A percentile compares a stretch with the other conserved stretches of the same genome.
Evolutionary conservation across 2,329 filamentous ascomycete species (phyloP).

Genomic region (Torrubiella hemipterigena): DNA sequence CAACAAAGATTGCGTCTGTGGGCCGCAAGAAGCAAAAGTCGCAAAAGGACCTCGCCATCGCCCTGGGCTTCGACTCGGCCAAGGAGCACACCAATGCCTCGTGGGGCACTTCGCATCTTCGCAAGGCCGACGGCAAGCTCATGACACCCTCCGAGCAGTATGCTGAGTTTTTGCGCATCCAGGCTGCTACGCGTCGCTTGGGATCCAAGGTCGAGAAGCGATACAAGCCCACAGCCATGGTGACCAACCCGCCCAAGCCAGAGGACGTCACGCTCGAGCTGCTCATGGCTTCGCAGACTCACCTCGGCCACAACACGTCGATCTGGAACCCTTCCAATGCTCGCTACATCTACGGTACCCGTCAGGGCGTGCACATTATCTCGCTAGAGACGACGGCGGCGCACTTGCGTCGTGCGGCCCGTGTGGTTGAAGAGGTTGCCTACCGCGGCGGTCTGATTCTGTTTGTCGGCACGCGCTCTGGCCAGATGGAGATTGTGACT

Average conservation of each 20-base stretch:
- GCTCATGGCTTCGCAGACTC: slow-evolving; percentile 74
- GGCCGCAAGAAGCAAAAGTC: slow-evolving; percentile 13
- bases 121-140: slow-evolving; percentile 21
- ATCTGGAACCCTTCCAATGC: slow-evolving; percentile 93
- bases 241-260: slow-evolving; percentile 61
- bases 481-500: slow-evolving; percentile 71
- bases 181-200: slow-evolving; percentile 30
- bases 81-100: slow-evolving; percentile 18
- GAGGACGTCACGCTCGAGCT: slow-evolving; percentile 82
- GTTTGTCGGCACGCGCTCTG: slow-evolving; percentile 77
- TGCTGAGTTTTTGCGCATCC: slow-evolving; percentile 22
- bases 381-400: slow-evolving; percentile 79
- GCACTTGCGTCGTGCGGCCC: slow-evolving; percentile 84
- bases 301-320: slow-evolving; percentile 82
- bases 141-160: slow-evolving; percentile 26
- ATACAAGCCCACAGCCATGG: slow-evolving; percentile 55
- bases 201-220: slow-evolving; percentile 37
- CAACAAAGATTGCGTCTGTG: slow-evolving; percentile 9
- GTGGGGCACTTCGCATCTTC: slow-evolving; percentile 20
- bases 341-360: slow-evolving; percentile 84
- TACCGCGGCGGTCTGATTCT: slow-evolving; percentile 74
- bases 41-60: slow-evolving; percentile 18
- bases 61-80: slow-evolving; percentile 20
- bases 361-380: slow-evolving; percentile 86
- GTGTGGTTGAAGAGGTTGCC: slow-evolving; percentile 79